Base-by-base conservation (phyloP, 2,329 filamentous ascomycete species). In the Akanthomyces muscarius region DNA sequence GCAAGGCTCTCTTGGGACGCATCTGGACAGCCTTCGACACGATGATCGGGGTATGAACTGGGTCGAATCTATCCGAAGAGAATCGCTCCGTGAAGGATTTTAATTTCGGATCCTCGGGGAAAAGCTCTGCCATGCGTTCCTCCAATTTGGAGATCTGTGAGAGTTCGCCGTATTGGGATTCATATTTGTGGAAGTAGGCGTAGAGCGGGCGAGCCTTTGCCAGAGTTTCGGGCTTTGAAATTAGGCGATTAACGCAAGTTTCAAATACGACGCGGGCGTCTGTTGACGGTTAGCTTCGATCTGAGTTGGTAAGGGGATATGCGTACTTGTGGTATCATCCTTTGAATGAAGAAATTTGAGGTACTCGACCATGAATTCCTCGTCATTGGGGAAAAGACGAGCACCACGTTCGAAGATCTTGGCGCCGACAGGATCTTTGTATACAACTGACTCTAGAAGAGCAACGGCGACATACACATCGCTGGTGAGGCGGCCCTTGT, bases 261-360 rank as follows among this genome's bases (percentile, higher is more conserved):
- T 98, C 95, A 70, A 99, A 99, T 2, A 97, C 92, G 11, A 95
- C 93, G 67, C 95, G 87, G 41, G 95, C 95, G 82, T 99, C 92
- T 93, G 68, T 41, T 23, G 48, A 61, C 16, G 16, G 64, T 72
- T 53, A 74, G 69, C 23, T 25, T 8, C 23, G 25, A n/a, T 11
- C 8, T 23, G 2, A 6, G 16, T 18, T 3, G 13, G 47, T 18
- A 4, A 23, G n/a, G 28, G 18, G 23, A 18, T 30, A 18, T 38
- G 82, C 90, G 83, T 83, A 96, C 91, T 97, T 38, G 92, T 97
- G 54, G 92, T 89, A 75, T 99, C 95, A 69, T 96, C 94, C 72
- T 91, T 92, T 14, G 90, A 89, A 70, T 98, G 90, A 64, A 99
- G 80, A 75, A 97, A 95, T 78, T 97, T 97, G 69, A 99, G 82